A percentile compares a stretch with the other conserved stretches of the same genome.
Conservation (phyloP, 495 filamentous ascomycete genomes). For the Staphylotrichum tortipilum region DNA sequence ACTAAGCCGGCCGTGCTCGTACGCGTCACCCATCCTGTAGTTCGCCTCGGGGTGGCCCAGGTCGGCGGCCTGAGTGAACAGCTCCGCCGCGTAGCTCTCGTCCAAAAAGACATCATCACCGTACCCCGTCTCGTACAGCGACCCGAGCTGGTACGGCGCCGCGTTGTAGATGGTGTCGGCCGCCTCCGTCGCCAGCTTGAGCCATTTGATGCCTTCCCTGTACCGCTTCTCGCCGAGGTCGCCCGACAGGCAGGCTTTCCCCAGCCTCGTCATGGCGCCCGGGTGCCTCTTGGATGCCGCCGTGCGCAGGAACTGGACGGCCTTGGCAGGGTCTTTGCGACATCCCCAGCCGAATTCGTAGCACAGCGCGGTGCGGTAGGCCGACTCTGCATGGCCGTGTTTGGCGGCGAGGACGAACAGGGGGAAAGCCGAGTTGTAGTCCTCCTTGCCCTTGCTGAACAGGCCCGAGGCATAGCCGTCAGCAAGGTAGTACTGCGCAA, state of each 20-base stretch:
- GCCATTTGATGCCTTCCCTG: conserved; percentile 90
- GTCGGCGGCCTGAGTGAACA: conserved; percentile 91
- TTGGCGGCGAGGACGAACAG: conserved; percentile 91
- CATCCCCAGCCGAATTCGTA: conserved; percentile 98
- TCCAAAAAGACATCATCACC: conserved; percentile 91
- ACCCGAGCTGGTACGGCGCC: conserved; percentile 82
- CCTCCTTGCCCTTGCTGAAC: conserved; percentile 85
- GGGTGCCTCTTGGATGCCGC: conserved; percentile 90
- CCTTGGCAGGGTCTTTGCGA: conserved; percentile 77
- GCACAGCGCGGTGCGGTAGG: conserved; percentile 85
- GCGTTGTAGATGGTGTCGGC: conserved; percentile 87
- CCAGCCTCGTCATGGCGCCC: conserved; percentile 86
- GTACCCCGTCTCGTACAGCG: conserved; percentile 79
- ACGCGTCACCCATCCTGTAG: conserved; percentile 87
- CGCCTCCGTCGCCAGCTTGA: conserved; percentile 83
- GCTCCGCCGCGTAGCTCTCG: conserved; percentile 79
- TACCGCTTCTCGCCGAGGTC: conserved; percentile 85
- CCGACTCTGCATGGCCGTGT: conserved; percentile 94
- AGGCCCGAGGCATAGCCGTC: conserved; percentile 92
- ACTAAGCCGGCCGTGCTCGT: conserved; percentile 81
- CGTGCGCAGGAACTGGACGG: conserved; percentile 84
- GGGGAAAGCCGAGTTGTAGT: conserved; percentile 81
- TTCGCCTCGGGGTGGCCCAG: conserved; percentile 79
- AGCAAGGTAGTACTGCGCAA: conserved; percentile 94
- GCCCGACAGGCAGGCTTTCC: conserved; percentile 77